Percentiles rank a stretch among this genome's conserved stretches.
These are phyloP conservation scores for Mycena vulgaris DNA, from an alignment of 768 basidiomycete genomes.

Conservation along the genomic window DNA sequence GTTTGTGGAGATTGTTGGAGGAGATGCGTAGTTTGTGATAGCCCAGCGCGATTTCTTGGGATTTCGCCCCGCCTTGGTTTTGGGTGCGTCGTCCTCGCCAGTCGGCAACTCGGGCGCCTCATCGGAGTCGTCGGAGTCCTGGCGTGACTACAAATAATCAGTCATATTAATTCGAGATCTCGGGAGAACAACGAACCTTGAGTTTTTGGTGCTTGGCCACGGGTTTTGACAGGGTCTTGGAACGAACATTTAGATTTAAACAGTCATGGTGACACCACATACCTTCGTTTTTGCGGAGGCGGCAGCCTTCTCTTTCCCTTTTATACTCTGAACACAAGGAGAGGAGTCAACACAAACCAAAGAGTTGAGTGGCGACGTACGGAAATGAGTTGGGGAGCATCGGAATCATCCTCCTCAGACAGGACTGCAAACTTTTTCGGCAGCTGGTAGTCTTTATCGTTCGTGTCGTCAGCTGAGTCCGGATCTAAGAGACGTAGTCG, in stretches of 20 bases:
- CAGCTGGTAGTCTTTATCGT: background rate
- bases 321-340: too few relatives aligned
- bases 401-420: constrained; percentile 15
- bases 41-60: background rate
- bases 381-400: background rate
- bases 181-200: background rate
- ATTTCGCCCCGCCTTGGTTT: background rate
- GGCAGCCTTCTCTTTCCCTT: background rate
- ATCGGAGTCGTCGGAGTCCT: background rate
- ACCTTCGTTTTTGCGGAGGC: background rate
- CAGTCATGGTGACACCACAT: too few relatives aligned
- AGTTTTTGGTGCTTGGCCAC: background rate
- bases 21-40: background rate
- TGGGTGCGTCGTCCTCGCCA: background rate
- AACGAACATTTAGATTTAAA: background rate
- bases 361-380: too few relatives aligned
- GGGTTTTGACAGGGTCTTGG: background rate
- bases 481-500: background rate
- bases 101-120: background rate
- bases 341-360: too few relatives aligned
- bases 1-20: background rate
- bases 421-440: background rate
- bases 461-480: constrained; percentile 13
- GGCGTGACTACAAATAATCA: background rate
- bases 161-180: background rate